phyloP scores from a whole-genome alignment of 176 grass and related monocot species.

The Neostapfia colusana region DNA sequence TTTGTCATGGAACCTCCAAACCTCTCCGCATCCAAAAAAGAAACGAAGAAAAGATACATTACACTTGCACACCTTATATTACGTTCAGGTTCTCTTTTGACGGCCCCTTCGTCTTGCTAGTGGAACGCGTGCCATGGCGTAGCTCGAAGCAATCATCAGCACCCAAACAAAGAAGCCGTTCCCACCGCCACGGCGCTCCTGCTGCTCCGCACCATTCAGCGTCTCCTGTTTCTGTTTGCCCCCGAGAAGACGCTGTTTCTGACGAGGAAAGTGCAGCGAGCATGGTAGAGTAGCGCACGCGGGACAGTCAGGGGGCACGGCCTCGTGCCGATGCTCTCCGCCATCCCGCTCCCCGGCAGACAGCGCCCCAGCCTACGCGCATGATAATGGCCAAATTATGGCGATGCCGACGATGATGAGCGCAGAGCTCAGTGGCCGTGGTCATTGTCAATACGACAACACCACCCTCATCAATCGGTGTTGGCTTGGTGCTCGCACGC shows the following conservation, averaged over 20 bases:
- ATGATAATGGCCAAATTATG: neutral
- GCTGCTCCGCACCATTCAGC: neutral
- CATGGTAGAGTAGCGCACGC: neutral
- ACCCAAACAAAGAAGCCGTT: neutral
- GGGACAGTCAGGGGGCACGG: neutral
- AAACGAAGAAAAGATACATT: neutral
- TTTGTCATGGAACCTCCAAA: too few relatives aligned
- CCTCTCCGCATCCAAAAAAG: too few relatives aligned
- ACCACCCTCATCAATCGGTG: neutral
- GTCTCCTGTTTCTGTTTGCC: neutral
- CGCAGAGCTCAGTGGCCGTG: neutral
- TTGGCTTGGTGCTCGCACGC: neutral
- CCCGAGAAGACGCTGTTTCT: neutral
- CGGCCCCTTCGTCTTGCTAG: too few relatives aligned
- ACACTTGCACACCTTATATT: neutral
- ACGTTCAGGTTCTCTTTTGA: too few relatives aligned
- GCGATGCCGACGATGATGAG: neutral
- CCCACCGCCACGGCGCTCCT: neutral
- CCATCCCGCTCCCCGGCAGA: too few relatives aligned
- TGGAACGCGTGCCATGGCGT: too few relatives aligned
- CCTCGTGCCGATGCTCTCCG: too few relatives aligned
- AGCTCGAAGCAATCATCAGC: neutral
- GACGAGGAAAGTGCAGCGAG: neutral
- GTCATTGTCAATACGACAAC: too few relatives aligned
- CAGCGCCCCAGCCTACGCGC: too few relatives aligned